Percentiles rank a stretch among this genome's conserved stretches.
Conservation (phyloP, 1,284 basidiomycete species). For the Anthracocystis walkeri region DNA sequence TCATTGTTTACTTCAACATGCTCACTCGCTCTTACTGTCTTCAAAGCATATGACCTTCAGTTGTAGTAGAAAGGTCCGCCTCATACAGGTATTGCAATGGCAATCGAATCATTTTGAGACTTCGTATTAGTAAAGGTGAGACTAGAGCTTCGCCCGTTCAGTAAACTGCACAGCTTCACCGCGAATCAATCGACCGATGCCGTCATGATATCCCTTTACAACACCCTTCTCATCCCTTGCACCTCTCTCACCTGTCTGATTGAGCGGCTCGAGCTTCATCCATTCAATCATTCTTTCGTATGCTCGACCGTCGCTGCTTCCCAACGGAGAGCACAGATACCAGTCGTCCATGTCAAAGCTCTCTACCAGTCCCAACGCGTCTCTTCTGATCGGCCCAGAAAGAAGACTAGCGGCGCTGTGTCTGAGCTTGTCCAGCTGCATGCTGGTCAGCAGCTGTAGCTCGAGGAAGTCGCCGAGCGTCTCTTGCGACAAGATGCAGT, state of each 20-base stretch:
- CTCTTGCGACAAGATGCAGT: slow-evolving; percentile 42
- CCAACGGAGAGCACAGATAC: slow-evolving; percentile 59
- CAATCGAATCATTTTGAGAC: too few species aligned
- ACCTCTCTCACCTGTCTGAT: slow-evolving; percentile 48
- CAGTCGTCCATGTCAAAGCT: slow-evolving; percentile 61
- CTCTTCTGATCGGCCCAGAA: slow-evolving; percentile 35
- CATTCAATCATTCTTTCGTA: slow-evolving; percentile 62
- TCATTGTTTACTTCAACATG: background rate
- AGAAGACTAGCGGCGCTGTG: slow-evolving; percentile 21
- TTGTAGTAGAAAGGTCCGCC: too few species aligned
- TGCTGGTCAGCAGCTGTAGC: slow-evolving; percentile 15
- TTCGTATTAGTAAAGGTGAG: background rate
- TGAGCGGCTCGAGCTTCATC: slow-evolving; percentile 61
- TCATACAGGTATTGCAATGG: too few species aligned
- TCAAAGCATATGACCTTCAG: too few species aligned
- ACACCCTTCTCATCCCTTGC: slow-evolving; percentile 56
- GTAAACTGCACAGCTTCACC: slow-evolving; percentile 54
- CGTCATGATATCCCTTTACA: slow-evolving; percentile 53
- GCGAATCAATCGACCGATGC: slow-evolving; percentile 51
- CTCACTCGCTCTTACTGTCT: background rate
- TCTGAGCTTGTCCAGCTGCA: slow-evolving; percentile 32
- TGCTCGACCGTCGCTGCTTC: slow-evolving; percentile 52
- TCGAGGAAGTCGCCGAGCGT: slow-evolving; percentile 39
- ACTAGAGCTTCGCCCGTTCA: slow-evolving; percentile 33
- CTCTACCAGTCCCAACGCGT: slow-evolving; percentile 54